Conservation (phyloP, 805 yeast species). For the Starmerella stigmatis region DNA sequence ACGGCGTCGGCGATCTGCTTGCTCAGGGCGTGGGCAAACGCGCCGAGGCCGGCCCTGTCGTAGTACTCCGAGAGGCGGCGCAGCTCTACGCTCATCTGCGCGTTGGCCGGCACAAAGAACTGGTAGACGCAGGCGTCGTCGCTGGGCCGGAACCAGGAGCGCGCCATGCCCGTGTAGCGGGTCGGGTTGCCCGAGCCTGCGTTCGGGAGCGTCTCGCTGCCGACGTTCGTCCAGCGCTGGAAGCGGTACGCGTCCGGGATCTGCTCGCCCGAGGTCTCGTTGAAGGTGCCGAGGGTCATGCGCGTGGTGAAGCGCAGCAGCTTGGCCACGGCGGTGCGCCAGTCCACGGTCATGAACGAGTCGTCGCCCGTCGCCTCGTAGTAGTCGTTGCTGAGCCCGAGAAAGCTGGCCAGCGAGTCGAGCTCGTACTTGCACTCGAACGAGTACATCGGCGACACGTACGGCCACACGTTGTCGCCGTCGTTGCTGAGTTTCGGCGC, state of each 20-base stretch:
- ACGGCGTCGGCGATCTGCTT: constrained; percentile 44
- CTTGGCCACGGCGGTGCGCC: constrained; percentile 51
- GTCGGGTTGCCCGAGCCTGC: constrained; percentile 81
- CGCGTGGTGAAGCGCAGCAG: constrained; percentile 33
- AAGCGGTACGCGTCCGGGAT: constrained; percentile 50
- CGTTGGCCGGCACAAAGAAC: constrained; percentile 77
- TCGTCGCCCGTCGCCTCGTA: constrained; percentile 37
- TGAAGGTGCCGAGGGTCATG: constrained; percentile 35
- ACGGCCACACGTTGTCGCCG: constrained; percentile 54
- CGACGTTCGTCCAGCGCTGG: constrained; percentile 61
- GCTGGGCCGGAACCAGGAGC: constrained; percentile 79
- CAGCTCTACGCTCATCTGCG: constrained; percentile 60
- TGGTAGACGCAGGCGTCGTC: constrained; percentile 79
- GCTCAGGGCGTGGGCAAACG: constrained; percentile 30
- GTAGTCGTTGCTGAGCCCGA: constrained; percentile 65
- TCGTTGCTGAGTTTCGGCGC: constrained; percentile 9
- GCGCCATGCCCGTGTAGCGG: constrained; percentile 53
- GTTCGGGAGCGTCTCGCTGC: constrained; percentile 71
- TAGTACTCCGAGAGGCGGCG: constrained; percentile 29
- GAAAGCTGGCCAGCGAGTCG: constrained; percentile 74
- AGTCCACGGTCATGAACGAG: constrained; percentile 38
- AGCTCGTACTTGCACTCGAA: constrained; percentile 87
- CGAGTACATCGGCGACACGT: constrained; percentile 57
- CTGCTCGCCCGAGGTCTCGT: constrained; percentile 36
- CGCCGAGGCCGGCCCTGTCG: constrained; percentile 20